phyloP scores from a whole-genome alignment of 371 early-diverging fungal species.

The Mucor indicus region DNA sequence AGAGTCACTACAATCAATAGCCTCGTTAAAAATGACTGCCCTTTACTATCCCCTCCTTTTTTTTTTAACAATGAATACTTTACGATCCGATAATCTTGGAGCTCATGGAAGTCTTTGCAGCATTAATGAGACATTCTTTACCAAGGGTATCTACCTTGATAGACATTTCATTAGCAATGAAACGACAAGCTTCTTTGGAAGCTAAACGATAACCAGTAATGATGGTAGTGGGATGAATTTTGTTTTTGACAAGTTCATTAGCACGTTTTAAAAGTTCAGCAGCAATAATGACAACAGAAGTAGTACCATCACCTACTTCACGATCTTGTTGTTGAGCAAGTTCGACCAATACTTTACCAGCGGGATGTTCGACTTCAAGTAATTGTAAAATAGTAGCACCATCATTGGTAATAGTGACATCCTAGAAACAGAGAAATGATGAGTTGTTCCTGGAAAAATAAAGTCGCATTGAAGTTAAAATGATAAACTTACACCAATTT shows the following conservation, averaged over 20 bases:
- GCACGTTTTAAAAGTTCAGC: conserved; percentile 97
- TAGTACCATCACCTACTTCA: conserved; percentile 99
- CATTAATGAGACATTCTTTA: conserved; percentile 91
- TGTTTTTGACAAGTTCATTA: conserved; percentile 95
- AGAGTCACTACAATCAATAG: conserved; percentile 62
- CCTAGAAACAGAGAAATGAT: conserved; percentile 50
- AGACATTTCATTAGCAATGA: conserved; percentile 96
- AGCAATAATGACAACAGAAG: conserved; percentile 99
- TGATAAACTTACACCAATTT: conserved; percentile 86
- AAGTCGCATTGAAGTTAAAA: not conserved
- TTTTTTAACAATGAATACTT: conserved; percentile 15
- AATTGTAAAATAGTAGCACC: conserved; percentile 99
- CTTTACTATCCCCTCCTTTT: not conserved
- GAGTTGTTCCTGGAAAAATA: not conserved
- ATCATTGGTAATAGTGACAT: conserved; percentile 99
- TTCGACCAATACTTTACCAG: conserved; percentile 97
- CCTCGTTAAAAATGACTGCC: not conserved
- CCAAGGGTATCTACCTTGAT: conserved; percentile 92
- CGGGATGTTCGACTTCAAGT: conserved; percentile 98
- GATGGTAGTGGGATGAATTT: conserved; percentile 98
- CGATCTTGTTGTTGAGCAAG: conserved; percentile 99
- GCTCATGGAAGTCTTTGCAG: conserved; percentile 98
- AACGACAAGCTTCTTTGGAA: conserved; percentile 98
- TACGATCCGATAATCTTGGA: conserved; percentile 97
- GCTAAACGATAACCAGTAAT: conserved; percentile 98